Conservation (phyloP, 2,329 filamentous ascomycete species). For the Diaporthe sp. region DNA sequence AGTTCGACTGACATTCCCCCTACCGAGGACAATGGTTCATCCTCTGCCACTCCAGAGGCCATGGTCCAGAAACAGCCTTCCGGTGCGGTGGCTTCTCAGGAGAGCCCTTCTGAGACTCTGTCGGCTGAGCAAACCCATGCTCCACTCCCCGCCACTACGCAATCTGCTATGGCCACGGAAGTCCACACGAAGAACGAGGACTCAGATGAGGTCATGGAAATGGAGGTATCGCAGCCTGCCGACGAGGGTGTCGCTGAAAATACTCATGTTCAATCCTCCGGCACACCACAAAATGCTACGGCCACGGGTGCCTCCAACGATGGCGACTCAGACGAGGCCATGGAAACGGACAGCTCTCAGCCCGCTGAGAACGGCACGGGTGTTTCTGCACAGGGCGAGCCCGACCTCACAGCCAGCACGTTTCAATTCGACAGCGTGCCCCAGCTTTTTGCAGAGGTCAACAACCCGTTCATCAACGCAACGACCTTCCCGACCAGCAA, state of each 20-base stretch:
- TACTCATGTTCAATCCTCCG: no score
- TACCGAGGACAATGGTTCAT: background rate
- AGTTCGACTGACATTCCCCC: background rate
- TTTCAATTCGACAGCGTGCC: background rate
- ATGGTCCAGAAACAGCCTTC: background rate
- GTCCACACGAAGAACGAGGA: no score
- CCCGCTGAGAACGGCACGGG: background rate
- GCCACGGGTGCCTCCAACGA: background rate
- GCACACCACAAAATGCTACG: background rate
- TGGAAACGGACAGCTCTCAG: background rate
- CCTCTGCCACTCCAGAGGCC: background rate
- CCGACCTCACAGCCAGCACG: background rate
- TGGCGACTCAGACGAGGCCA: background rate
- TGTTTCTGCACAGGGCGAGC: background rate
- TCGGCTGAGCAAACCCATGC: no score
- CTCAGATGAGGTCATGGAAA: no score
- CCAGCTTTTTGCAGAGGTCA: background rate
- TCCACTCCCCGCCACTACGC: background rate
- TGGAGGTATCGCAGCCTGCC: no score
- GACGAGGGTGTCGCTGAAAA: no score
- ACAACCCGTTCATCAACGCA: background rate
- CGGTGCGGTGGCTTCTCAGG: background rate
- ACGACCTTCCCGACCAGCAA: background rate
- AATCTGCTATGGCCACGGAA: background rate
- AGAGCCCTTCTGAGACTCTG: background rate